Base-by-base conservation (phyloP, 2,329 filamentous ascomycete genomes). In the Passalora sequoiae region DNA sequence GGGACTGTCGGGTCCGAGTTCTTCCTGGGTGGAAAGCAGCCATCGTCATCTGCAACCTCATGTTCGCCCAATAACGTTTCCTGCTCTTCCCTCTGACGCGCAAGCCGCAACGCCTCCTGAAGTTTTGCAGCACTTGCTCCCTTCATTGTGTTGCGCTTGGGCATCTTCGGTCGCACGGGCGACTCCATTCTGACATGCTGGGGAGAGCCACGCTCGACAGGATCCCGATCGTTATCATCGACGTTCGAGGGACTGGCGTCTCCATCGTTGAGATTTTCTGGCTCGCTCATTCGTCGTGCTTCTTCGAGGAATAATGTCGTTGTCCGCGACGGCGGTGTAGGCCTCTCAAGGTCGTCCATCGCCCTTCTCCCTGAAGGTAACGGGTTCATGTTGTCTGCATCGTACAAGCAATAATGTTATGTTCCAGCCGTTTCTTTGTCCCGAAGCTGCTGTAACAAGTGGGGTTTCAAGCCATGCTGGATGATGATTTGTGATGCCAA, bases 31-130 rank as follows among this genome's bases (percentile, higher is more conserved):
- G 62, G 67, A 43, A 68, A 67, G 46, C 68, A 70, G 4, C 69
- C 69, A 61, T 73, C 69, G 13, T 68, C 64, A 42, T 70, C 69
- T 12, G 68, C 69, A 47, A 66, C 58, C 50, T 68, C 70, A 24
- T 70, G 67, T 28, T 70, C 69, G 1, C 63, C 65, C 5, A 73
- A 58, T 38, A 74, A 50, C 13, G 67, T 71, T 47, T 73, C 70
- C 48, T 73, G 70, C 59, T 74, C 71, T 54, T 73, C 69, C 16
- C 69, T 57, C 21, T 66, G 65, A 29, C 67, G 62, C n/a, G 66
- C 65, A 10, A 67, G 57, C 21, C 64, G 53, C 49, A 67, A 46
- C 15, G 64, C 63, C 44, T 67, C 63, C 40, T 55, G 61, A n/a
- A 66, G 59, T 36, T 62, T 66, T 47, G 60, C 60, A 9, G 50